These are phyloP conservation scores for Salix arbutifolia DNA, from an alignment of 345 rosid species.

Conservation along the genomic window DNA sequence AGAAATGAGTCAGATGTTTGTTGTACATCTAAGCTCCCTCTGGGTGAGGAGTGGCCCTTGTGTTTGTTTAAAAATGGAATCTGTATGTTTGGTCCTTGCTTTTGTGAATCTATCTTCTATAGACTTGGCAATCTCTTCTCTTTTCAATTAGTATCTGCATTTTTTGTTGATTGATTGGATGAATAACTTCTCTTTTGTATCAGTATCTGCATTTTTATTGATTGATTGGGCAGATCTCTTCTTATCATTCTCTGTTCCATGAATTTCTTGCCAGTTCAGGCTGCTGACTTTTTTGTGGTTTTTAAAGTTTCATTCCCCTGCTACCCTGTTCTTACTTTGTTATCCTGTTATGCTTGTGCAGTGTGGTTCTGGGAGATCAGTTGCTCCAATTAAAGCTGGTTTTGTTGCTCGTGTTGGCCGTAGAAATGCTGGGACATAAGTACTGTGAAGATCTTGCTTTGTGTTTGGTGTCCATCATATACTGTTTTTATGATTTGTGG, in stretches of 20 bases:
- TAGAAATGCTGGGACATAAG: constrained; percentile 61
- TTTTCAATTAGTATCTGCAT: background rate
- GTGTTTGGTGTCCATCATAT: background rate
- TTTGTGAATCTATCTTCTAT: background rate
- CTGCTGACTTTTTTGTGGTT: background rate
- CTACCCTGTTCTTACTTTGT: background rate
- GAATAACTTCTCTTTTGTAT: background rate
- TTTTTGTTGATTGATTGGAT: background rate
- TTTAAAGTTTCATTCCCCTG: background rate
- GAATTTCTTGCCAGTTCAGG: background rate
- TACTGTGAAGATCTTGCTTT: background rate
- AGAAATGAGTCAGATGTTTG: background rate
- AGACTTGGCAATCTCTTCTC: background rate
- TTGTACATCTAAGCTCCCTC: background rate
- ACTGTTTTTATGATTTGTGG: background rate
- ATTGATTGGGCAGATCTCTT: background rate
- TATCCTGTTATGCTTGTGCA: constrained; percentile 25
- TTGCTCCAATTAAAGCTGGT: constrained; percentile 93
- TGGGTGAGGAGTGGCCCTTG: background rate
- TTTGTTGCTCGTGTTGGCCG: constrained; percentile 98
- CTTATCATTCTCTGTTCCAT: background rate
- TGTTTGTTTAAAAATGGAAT: background rate
- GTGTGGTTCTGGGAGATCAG: constrained; percentile 97
- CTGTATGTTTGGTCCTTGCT: background rate
- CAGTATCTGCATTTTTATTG: background rate